Base-by-base conservation (phyloP, 805 yeast genomes). In the Saccharomycopsis amapae region DNA sequence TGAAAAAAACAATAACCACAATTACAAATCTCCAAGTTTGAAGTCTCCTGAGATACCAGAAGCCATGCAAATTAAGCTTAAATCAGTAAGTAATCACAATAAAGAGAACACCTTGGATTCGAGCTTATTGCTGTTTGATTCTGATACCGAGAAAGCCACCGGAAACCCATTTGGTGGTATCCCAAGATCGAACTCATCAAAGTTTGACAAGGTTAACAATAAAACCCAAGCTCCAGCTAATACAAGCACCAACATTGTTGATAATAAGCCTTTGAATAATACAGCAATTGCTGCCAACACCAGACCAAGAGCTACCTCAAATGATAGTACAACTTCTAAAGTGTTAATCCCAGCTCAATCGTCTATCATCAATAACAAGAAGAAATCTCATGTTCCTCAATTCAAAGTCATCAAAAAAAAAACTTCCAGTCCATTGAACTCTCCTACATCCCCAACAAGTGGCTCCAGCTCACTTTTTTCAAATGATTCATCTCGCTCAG, bases 321-420 rank as follows among this genome's bases (percentile, higher is more conserved):
- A n/a, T n/a, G n/a, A n/a, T n/a, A n/a, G n/a, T n/a, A n/a, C n/a
- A n/a, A n/a, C n/a, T n/a, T n/a, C n/a, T n/a, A n/a, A n/a, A n/a
- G n/a, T n/a, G n/a, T n/a, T n/a, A n/a, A 18, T 36, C 10, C 12
- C 9, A 5, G 18, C 17, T 32, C 7, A n/a, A 5, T 18, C 28
- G 4, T 5, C 40, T 9, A 22, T 30, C 39, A 38, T 24, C 20
- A 23, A 19, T 3, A 40, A 28, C 6, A 45, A 49, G 19, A 38
- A 40, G 18, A 38, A 42, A 23, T 5, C 12, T 6, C 20, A 32
- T 15, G 36, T 49, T 13, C 50, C 46, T 5, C 42, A 49, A 26
- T 49, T 47, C 30, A 46, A 39, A 35, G 50, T 49, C 12, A 42
- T 42, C 15, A 45, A 28, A 28, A 49, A 43, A 22, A 35, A 12